Percentiles rank a stretch among this genome's conserved stretches.
These are phyloP conservation scores for Candida rishiriensis DNA, from an alignment of 805 yeast genomes.

Conservation along the genomic window DNA sequence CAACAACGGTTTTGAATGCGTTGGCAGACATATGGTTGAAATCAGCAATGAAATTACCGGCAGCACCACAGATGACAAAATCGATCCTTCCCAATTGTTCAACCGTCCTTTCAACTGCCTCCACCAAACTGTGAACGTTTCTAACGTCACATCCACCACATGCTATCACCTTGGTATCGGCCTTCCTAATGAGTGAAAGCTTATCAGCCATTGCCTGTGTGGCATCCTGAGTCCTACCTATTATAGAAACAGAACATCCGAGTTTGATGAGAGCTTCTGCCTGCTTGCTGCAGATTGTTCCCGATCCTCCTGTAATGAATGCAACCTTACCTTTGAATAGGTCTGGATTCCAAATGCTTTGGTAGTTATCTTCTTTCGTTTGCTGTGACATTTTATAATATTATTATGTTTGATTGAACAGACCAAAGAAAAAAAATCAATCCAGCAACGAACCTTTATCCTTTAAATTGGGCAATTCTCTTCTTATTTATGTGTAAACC, in stretches of 20 bases:
- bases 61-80: conserved; percentile 91
- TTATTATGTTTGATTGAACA: too few species aligned
- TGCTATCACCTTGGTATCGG: conserved; percentile 65
- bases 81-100: conserved; percentile 72
- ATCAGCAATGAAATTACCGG: conserved; percentile 86
- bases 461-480: too few species aligned
- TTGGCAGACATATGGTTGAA: conserved; percentile 74
- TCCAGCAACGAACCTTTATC: too few species aligned
- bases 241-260: conserved; percentile 83
- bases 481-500: too few species aligned
- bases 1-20: conserved; percentile 84
- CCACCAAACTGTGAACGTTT: conserved; percentile 49
- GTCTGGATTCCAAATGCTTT: conserved; percentile 44
- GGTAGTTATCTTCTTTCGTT: not conserved
- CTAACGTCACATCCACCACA: conserved; percentile 77
- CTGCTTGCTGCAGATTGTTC: conserved; percentile 90
- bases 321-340: conserved; percentile 81
- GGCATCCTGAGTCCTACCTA: conserved; percentile 71
- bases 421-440: too few species aligned
- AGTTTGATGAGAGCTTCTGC: conserved; percentile 75
- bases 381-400: too few species aligned
- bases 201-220: conserved; percentile 67
- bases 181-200: conserved; percentile 46
- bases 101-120: conserved; percentile 66
- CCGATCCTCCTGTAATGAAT: conserved; percentile 94